Percentiles rank a stretch among this genome's conserved stretches.
phyloP scores from a whole-genome alignment of 768 basidiomycete genomes.

The Xerocomus spinulosus region DNA sequence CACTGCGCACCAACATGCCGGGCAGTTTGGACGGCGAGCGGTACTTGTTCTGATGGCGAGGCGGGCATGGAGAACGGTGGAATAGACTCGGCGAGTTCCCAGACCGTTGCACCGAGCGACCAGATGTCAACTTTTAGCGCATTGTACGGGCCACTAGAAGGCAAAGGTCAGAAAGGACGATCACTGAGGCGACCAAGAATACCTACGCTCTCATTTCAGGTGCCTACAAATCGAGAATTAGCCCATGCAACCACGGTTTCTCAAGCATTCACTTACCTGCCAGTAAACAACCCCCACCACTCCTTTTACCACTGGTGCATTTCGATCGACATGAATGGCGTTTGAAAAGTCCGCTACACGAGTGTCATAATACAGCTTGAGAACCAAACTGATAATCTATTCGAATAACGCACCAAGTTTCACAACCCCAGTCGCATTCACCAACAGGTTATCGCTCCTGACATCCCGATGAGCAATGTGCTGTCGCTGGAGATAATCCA shows the following conservation, averaged over 20 bases:
- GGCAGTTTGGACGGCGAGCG: constrained; percentile 39
- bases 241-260: background rate
- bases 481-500: constrained; percentile 60
- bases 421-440: constrained; percentile 64
- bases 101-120: constrained; percentile 79
- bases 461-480: constrained; percentile 80
- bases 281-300: constrained; percentile 72
- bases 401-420: constrained; percentile 58
- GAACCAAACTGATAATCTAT: too few species aligned
- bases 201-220: constrained; percentile 73
- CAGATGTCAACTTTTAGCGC: constrained; percentile 73
- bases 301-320: constrained; percentile 50
- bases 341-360: constrained; percentile 73
- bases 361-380: too few species aligned
- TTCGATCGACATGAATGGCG: constrained; percentile 56
- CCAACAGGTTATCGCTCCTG: constrained; percentile 75
- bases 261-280: constrained; percentile 48
- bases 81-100: constrained; percentile 73
- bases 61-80: constrained; percentile 61
- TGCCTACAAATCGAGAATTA: constrained; percentile 35
- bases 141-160: constrained; percentile 59
- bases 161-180: constrained; percentile 7
- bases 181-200: too few species aligned
- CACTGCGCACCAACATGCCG: constrained; percentile 51
- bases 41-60: constrained; percentile 14